Conservation (phyloP, 441 rosid species). For the Lepidium campestre region DNA sequence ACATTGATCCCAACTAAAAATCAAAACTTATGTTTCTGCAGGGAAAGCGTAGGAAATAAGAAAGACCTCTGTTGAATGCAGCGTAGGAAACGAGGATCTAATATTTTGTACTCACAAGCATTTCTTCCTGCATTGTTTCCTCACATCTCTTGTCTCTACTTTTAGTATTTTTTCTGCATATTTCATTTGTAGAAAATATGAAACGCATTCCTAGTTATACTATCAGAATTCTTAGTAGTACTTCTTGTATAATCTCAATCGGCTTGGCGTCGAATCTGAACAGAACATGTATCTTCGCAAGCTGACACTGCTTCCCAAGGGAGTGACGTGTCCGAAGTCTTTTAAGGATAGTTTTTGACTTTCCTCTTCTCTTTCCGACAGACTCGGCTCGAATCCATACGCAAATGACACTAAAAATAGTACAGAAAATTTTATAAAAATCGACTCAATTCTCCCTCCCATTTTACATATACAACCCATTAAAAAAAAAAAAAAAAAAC, state of each 20-base stretch:
- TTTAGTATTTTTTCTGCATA: neutral
- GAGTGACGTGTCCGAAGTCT: neutral
- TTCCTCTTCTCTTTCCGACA: neutral
- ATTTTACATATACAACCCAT: conserved; percentile 27
- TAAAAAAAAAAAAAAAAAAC: neutral
- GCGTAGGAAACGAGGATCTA: no score
- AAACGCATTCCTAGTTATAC: neutral
- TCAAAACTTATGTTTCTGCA: conserved; percentile 27
- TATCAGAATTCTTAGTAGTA: neutral
- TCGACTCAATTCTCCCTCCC: conserved; percentile 20
- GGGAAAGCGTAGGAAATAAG: conserved; percentile 87
- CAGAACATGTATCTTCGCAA: neutral
- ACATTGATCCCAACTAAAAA: neutral
- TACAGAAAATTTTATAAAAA: conserved; percentile 13
- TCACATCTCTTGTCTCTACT: neutral
- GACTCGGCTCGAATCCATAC: conserved; percentile 11
- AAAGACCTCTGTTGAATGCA: neutral
- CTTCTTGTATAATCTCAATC: neutral
- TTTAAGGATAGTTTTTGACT: neutral
- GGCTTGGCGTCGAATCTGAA: neutral
- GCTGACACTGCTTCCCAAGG: neutral
- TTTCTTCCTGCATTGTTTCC: neutral
- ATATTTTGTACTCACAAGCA: neutral
- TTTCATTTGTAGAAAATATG: neutral
- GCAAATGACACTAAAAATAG: neutral